Base-by-base conservation (phyloP, 192 early-diverging fungal genomes). In the Backusella westeae region DNA sequence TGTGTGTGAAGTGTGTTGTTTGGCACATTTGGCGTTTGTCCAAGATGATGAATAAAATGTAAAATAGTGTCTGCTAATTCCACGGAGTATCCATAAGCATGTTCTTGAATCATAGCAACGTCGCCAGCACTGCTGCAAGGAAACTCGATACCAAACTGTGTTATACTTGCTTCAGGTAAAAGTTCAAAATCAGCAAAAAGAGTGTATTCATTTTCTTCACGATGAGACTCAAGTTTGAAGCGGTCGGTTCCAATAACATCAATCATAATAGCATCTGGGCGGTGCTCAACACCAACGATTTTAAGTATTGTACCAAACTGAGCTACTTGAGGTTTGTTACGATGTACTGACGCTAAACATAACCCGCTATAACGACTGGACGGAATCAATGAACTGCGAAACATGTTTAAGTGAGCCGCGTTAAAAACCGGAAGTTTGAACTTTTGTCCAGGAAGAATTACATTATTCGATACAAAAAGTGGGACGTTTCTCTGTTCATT, bases 301-400 rank as follows among this genome's bases (percentile, higher is more conserved):
- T 75, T 56, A 15, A 75, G 23, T 46, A 75, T 39, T 2, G 74
- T 75, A 35, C 74, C 74, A 42, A 67, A 75, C 26, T 75, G 74
- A n/a, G 74, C 74, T 42, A 75, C 63, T n/a, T 67, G 56, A 34
- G 74, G 74, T 35, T 38, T 26, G 23, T 65, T 65, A 32, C 63
- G 59, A 26, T 75, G 74, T 34, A 75, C 74, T n/a, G 63, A 36
- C 4, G 74, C 59, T 34, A 75, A 67, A 46, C 74, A 75, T 35
- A 75, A 32, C 21, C 74, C 74, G 23, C 67, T 75, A 38, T 74
- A 74, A 7, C 72, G 72, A 34, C 65, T 67, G 3, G 74, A 67
- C 7, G 65, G 38, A 75, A 75, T 34, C 32, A 75, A 35, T 29
- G 65, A 26, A 46, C 42, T 21, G 9, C 65, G 59, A 19, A 75